phyloP scores from a whole-genome alignment of 2,329 filamentous ascomycete species.

The Penicillium janthinellum region DNA sequence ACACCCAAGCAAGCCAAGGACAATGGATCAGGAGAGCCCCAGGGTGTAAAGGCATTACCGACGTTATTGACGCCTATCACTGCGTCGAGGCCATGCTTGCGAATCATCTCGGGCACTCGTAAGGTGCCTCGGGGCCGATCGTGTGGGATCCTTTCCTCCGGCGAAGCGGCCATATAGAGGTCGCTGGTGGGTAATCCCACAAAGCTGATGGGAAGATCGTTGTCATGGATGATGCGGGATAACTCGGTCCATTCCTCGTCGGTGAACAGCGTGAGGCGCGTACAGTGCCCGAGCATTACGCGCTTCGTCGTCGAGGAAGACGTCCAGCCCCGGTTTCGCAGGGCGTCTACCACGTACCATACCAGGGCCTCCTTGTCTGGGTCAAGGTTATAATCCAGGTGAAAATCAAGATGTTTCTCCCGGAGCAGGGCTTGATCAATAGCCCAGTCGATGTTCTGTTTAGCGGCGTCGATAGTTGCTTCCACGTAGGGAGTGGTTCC shows the following conservation, averaged over 20 bases:
- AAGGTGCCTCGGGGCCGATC: slow-evolving; percentile 61
- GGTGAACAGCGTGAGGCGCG: slow-evolving; percentile 61
- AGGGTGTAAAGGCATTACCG: slow-evolving; percentile 73
- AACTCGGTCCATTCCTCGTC: slow-evolving; percentile 55
- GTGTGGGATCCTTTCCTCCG: slow-evolving; percentile 16
- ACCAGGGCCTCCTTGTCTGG: slow-evolving; percentile 52
- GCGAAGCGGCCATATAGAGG: slow-evolving; percentile 68
- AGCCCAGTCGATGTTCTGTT: slow-evolving; percentile 65
- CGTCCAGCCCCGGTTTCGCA: slow-evolving; percentile 57
- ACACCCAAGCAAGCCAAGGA: slow-evolving; percentile 64
- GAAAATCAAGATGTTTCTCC: slow-evolving; percentile 66
- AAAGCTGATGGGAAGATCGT: slow-evolving; percentile 62
- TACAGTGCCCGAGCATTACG: slow-evolving; percentile 68
- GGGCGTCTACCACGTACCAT: slow-evolving; percentile 55
- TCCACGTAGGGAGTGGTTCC: slow-evolving; percentile 74
- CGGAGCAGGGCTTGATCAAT: slow-evolving; percentile 55
- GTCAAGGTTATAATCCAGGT: slow-evolving; percentile 70
- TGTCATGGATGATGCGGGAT: slow-evolving; percentile 48
- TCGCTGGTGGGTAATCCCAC: slow-evolving; percentile 72
- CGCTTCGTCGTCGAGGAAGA: slow-evolving; percentile 46
- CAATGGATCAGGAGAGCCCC: slow-evolving; percentile 68
- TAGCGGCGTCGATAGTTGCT: slow-evolving; percentile 48
- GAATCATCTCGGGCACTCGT: slow-evolving; percentile 62
- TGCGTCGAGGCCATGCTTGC: slow-evolving; percentile 58
- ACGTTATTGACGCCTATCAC: slow-evolving; percentile 71